Base-by-base conservation (phyloP, 176 grass and related monocot genomes). In the Triticum timopheevii region DNA sequence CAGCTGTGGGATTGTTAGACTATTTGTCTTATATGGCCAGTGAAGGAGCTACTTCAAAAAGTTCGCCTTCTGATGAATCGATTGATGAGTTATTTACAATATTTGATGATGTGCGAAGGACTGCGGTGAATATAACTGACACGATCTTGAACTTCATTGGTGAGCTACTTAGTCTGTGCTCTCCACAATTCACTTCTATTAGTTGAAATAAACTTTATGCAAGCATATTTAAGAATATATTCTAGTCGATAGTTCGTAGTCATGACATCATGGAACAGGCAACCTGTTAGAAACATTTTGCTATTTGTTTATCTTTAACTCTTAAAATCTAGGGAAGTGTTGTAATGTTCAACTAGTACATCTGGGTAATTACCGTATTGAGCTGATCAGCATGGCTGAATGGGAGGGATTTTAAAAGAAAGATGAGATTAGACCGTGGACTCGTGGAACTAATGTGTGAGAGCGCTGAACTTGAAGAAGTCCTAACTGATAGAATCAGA, bases 81-180 rank as follows among this genome's bases (percentile, higher is more conserved):
- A 64, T 95, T 75, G 90, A 95, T 90, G 93, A 98, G 86, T 81
- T 98, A 45, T 98, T 95, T 87, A 93, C 93, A 70, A 82, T 93
- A 73, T 98, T 98, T 80, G 93, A 98, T 95, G 91, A 98, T 69
- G 81, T 98, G 33, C 90, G 89, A 81, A 93, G 84, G 85, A 81
- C 72, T 73, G 90, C 95, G 52, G 87, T 98, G 34, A 79, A 65
- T 82, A 87, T 69, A 81, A 90, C 80, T 39, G 87, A 92, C 59
- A 78, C 27, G 59, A 95, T 98, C 79, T 23, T 93, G 45, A 87
- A 93, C 65, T 95, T 98, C 77, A 87, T 93, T 78, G 95, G 95
- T 98, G 63, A 95, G 93, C 44, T 33, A 84, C 31, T 69, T 61
- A 54, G 39, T 79, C 40, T 58, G 42, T 10, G 52, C 19, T 61